A percentile compares a stretch with the other conserved stretches of the same genome.
These are phyloP conservation scores for Cadophora sp. DNA, from an alignment of 2,329 filamentous ascomycete genomes.

Conservation along the genomic window DNA sequence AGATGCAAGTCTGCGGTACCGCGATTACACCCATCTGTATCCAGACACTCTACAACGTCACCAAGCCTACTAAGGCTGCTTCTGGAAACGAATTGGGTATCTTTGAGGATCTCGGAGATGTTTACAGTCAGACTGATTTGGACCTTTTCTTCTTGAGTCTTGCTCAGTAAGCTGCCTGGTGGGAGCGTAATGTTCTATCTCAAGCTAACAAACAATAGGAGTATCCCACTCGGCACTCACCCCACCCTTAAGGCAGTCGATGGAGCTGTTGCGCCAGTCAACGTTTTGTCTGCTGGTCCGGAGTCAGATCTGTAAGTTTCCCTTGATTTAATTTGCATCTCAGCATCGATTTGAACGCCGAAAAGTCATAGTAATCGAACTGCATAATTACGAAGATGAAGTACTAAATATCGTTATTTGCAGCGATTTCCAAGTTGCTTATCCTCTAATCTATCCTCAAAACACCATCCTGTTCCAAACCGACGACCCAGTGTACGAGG, in stretches of 20 bases:
- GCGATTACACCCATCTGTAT: slow-evolving; percentile 52
- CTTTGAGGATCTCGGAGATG: slow-evolving; percentile 60
- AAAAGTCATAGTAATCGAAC: too few species aligned
- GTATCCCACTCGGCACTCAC: slow-evolving; percentile 48
- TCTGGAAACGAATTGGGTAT: slow-evolving; percentile 51
- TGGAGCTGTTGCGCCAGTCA: slow-evolving; percentile 47
- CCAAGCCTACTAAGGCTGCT: slow-evolving; percentile 22
- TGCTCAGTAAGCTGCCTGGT: slow-evolving; percentile 46
- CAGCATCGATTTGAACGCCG: too few species aligned
- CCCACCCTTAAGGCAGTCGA: slow-evolving; percentile 50
- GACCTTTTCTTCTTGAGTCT: slow-evolving; percentile 47
- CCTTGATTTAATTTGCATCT: neutral
- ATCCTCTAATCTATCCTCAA: slow-evolving; percentile 50
- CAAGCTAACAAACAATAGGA: slow-evolving; percentile 25
- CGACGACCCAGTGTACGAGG: slow-evolving; percentile 50
- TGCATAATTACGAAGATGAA: neutral
- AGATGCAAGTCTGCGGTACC: slow-evolving; percentile 39
- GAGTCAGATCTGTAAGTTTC: slow-evolving; percentile 43
- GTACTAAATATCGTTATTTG: neutral
- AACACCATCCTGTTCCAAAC: slow-evolving; percentile 48
- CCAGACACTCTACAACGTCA: slow-evolving; percentile 47
- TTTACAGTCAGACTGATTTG: slow-evolving; percentile 57
- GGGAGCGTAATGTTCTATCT: neutral
- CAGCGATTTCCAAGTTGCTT: slow-evolving; percentile 46
- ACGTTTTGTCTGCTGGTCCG: slow-evolving; percentile 39